These are phyloP conservation scores for Boletellus ananiceps DNA, from an alignment of 768 basidiomycete genomes.

Conservation along the genomic window DNA sequence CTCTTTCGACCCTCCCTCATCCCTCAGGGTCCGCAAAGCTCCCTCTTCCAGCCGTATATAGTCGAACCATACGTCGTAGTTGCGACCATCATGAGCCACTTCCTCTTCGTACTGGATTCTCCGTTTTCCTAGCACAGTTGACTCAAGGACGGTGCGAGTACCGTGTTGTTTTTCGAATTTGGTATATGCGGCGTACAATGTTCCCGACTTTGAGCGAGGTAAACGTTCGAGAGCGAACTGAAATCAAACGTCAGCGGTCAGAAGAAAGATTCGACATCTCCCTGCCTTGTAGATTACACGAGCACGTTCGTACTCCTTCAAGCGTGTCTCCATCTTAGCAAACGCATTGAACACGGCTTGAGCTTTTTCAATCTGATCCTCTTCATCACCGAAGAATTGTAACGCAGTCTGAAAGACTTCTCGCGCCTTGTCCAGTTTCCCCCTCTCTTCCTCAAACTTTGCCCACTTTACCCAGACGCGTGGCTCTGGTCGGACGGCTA, in stretches of 20 bases:
- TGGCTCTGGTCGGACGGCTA: conserved; percentile 71
- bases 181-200: conserved; percentile 88
- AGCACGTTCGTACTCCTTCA: conserved; percentile 96
- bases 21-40: conserved; percentile 67
- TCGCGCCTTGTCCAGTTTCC: conserved; percentile 61
- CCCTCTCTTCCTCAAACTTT: conserved; percentile 81
- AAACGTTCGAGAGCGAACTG: conserved; percentile 94
- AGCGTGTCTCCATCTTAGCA: conserved; percentile 93
- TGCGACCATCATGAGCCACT: conserved; percentile 81
- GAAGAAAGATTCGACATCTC: background rate
- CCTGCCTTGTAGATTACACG: conserved; percentile 93
- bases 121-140: conserved; percentile 94
- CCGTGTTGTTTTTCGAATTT: conserved; percentile 99
- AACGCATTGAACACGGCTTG: conserved; percentile 92
- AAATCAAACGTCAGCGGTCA: background rate
- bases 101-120: conserved; percentile 99
- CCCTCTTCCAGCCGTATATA: conserved; percentile 91
- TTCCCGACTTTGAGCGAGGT: conserved; percentile 85
- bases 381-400: conserved; percentile 87
- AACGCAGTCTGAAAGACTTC: conserved; percentile 89
- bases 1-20: conserved; percentile 68
- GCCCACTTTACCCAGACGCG: conserved; percentile 81
- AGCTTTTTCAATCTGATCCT: conserved; percentile 80
- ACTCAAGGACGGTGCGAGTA: conserved; percentile 79
- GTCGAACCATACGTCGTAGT: conserved; percentile 99